Conservation (phyloP, 257 asterid genomes). For the Coffea eugenioides region DNA sequence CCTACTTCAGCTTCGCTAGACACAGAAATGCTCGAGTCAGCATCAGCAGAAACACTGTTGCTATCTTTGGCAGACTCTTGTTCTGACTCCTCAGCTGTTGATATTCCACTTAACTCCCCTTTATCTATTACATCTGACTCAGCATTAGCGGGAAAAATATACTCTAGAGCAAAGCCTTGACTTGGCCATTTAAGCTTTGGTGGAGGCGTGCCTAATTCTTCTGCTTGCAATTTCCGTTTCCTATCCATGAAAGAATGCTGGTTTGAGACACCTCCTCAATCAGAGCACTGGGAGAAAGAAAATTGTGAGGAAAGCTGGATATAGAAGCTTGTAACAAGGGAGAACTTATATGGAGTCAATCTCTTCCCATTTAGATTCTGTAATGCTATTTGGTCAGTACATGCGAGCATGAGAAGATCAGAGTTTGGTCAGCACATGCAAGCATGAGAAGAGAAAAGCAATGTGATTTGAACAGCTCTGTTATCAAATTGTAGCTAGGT, state of each 20-base stretch:
- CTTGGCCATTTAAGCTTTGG: conserved; percentile 50
- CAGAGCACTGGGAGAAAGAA: conserved; percentile 1
- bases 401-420: too few species aligned
- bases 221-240: conserved; percentile 70
- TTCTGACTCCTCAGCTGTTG: conserved; percentile 30
- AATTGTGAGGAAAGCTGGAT: not conserved
- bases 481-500: not conserved
- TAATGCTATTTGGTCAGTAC: not conserved
- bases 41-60: conserved; percentile 38
- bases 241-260: conserved; percentile 41
- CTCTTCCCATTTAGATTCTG: not conserved
- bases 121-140: conserved; percentile 8
- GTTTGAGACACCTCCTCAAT: conserved; percentile 20
- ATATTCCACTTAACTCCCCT: conserved; percentile 16
- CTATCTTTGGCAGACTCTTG: conserved; percentile 40
- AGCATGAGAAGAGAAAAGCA: not conserved
- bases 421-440: not conserved
- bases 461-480: not conserved
- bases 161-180: conserved; percentile 19
- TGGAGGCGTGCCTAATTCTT: conserved; percentile 44
- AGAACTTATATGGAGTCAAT: not conserved
- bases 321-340: not conserved
- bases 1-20: conserved; percentile 29
- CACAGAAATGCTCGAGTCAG: conserved; percentile 33
- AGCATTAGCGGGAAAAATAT: conserved; percentile 22